Evolutionary conservation across 176 grass and related monocot genomes (phyloP), one percentile per base, ranked within the genome.

Genomic region (Carex parvula): DNA sequence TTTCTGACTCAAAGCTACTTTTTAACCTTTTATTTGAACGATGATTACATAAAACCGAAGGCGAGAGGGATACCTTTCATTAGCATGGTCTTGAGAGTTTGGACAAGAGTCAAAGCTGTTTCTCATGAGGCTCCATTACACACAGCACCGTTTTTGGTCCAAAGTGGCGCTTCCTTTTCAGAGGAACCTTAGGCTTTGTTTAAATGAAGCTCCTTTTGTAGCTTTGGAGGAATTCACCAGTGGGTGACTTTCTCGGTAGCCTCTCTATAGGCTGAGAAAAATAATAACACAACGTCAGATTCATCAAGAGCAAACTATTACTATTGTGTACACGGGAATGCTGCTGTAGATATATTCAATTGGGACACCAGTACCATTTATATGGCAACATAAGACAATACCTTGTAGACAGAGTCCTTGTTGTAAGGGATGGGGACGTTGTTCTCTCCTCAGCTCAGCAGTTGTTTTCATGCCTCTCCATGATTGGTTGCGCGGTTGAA

Each of bases 381-480:
- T 33, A 35, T 80, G 54, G 6, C 61, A 83, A 22, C 11, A 1
- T 64, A 17, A 39, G 17, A 80, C 15, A 70, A 13, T 80, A 95
- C 96, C 96, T 95, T 93, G 87, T 94, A 99, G 82, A 82, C 83
- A 1, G 96, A 99, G 84, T 99, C 96, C 74, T 88, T 95, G 71
- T 95, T 99, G 83, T 92, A 86, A 61, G 91, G 91, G 67, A 95
- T 81, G 66, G 89, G 84, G 74, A 92, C 62, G 61, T 89, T 93
- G 54, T 92, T 70, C 44, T 87, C 32, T 92, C 70, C 93, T 88
- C 52, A 99, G 46, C 78, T 95, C 96, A 15, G 89, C 84, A 84
- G 84, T 85, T 81, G 96, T 95, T 88, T 89, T 93, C 96, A 95
- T 98, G 84, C 96, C 96, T 80, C 90, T 86, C 93, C 96, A 98